Evolutionary conservation across 2,329 filamentous ascomycete genomes (phyloP), one percentile per base, ranked within the genome.

Genomic region (Penicillium sp.): DNA sequence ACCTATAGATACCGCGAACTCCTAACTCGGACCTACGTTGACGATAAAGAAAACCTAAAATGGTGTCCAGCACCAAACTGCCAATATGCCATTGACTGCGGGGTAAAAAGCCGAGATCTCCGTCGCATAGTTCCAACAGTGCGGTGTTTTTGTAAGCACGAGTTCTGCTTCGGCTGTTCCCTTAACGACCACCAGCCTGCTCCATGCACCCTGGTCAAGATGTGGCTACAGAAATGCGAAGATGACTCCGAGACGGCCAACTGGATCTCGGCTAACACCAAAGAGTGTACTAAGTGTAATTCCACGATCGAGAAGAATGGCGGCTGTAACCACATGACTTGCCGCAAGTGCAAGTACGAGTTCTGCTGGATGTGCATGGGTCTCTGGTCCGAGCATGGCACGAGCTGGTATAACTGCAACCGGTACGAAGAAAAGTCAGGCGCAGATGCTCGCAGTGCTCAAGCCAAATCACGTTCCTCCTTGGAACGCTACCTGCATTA

Each of bases 331-430:
- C 92, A 97, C 74, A 97, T 97, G 92, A 97, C 92, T 0, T 97
- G 92, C 72, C 82, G 92, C 54, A 97, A 97, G 74, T 97, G 92
- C 78, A 91, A 91, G 69, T 88, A 97, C 69, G 92, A 97, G 69
- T 97, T 99, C 69, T 99, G 94, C 77, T 99, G 94, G 94, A 97
- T 99, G 89, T 99, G 94, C 70, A 99, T 99, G 94, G 94, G 94
- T 0, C 80, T 96, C 0, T 99, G 94, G 94, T 95, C 91, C 1
- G 94, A 99, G 75, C 94, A 99, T 72, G 94, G 94, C 60, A 99
- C 93, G 4, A 96, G 91, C 76, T 99, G 94, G 94, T 99, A 99
- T 80, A 99, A 96, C 75, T 99, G 94, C 82, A 99, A 96, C 71
- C 84, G 94, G 9, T 99, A 88, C 67, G 94, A 99, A 70, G 94